Evolutionary conservation across 108 stramenopile species (phyloP), one percentile per base, ranked within the genome.

Genomic region (Hondaea fermentalgiana): DNA sequence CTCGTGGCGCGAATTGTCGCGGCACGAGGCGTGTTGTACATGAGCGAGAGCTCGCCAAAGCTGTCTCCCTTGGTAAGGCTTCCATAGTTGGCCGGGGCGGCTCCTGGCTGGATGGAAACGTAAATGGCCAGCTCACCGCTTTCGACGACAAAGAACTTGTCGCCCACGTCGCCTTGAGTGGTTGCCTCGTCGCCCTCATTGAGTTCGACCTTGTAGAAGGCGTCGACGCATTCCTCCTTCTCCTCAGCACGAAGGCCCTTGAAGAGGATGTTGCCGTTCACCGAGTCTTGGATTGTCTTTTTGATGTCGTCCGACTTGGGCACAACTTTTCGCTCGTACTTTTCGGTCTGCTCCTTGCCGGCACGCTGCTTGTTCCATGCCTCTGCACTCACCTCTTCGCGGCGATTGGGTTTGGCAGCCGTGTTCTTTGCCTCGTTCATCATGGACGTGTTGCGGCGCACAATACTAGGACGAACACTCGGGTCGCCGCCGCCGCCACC

Each of bases 1-100:
- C 91, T 89, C 14, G 90, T 72, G 14, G 97, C 96, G 76, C 94
- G 92, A 87, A 97, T 96, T 87, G 97, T 96, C 58, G 97, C 98
- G 57, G 96, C 96, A 19, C 97, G 94, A 6, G 98, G 96, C 69
- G 95, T 96, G 51, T 95, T 96, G 90, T 96, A 96, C 91, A 96
- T 87, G 25, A 96, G 89, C 23, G 96, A 95, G 44, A 96, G 94
- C 94, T 96, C 96, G 51, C 96, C 96, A 83, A 96, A 96, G 53
- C 93, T 91, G 51, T 89, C 60, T 10, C 92, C 92, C 57, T 69
- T 19, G 12, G 83, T 60, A 29, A 90, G 90, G n/a, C 45, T 59
- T 60, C 88, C 89, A 45, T 21, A 44, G 17, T 72, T 53, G 6
- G 45, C 44, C 5, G 58, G 47, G 25, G 47, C 88, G 59, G 58